phyloP scores from a whole-genome alignment of 805 yeast species.

The Peterozyma toletana region DNA sequence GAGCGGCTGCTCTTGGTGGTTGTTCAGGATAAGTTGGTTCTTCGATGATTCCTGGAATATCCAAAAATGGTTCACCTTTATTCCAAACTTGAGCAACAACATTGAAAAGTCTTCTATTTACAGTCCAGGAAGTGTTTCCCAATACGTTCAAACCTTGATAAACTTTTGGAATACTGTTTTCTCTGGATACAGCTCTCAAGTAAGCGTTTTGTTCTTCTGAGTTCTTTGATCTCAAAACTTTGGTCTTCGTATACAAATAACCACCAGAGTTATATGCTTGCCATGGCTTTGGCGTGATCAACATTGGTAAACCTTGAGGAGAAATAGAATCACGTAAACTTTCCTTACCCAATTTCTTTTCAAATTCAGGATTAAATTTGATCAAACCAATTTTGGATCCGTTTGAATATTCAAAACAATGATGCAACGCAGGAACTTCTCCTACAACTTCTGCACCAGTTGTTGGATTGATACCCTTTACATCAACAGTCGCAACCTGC shows the following conservation, averaged over 20 bases:
- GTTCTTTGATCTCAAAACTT: constrained; percentile 70
- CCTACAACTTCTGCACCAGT: constrained; percentile 64
- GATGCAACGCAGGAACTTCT: constrained; percentile 84
- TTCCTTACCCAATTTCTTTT: constrained; percentile 61
- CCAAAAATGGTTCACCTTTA: constrained; percentile 64
- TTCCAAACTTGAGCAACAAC: constrained; percentile 82
- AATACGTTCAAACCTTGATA: constrained; percentile 79
- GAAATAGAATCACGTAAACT: constrained; percentile 52
- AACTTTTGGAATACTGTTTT: constrained; percentile 56
- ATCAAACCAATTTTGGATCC: constrained; percentile 82
- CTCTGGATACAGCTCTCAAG: constrained; percentile 73
- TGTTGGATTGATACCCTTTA: constrained; percentile 73
- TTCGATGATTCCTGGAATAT: constrained; percentile 54
- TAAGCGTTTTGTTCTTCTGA: constrained; percentile 89
- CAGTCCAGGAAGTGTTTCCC: constrained; percentile 90
- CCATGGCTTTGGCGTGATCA: constrained; percentile 90
- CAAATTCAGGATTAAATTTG: constrained; percentile 63
- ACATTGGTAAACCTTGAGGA: constrained; percentile 90
- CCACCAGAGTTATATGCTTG: constrained; percentile 79
- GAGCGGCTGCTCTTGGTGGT: constrained; percentile 58
- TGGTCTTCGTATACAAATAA: constrained; percentile 55
- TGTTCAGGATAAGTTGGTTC: constrained; percentile 41
- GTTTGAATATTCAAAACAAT: constrained; percentile 72
- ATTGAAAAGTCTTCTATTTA: constrained; percentile 64
- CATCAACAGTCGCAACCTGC: constrained; percentile 77